These are phyloP conservation scores for Fusarium verticillioides DNA, from an alignment of 2,329 filamentous ascomycete genomes.

Conservation along the genomic window DNA sequence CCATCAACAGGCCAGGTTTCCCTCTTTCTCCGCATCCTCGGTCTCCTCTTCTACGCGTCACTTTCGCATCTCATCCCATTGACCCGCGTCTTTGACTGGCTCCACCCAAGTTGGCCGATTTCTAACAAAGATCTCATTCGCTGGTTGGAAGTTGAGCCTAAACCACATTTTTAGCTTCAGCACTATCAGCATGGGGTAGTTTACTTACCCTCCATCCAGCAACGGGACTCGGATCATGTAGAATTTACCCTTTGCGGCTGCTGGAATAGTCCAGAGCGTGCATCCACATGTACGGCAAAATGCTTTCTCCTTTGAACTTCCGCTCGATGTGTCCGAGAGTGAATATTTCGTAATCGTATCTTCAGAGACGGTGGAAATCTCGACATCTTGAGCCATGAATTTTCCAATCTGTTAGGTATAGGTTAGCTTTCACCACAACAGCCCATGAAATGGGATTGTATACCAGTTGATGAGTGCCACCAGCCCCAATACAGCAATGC, in stretches of 20 bases:
- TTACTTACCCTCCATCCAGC: constrained; percentile 41
- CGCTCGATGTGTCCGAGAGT: constrained; percentile 42
- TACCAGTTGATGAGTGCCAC: constrained; percentile 35
- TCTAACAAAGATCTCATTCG: constrained; percentile 46
- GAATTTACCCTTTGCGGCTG: constrained; percentile 39
- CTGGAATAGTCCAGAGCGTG: constrained; percentile 45
- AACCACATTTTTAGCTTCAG: constrained; percentile 1
- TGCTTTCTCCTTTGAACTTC: constrained; percentile 40
- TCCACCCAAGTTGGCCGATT: constrained; percentile 43
- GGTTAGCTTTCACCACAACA: background rate
- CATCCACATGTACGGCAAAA: constrained; percentile 44
- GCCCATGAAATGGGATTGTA: accelerated
- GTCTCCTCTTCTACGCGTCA: constrained; percentile 8
- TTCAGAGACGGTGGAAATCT: background rate
- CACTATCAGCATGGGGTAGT: background rate
- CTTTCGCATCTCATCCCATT: constrained; percentile 45
- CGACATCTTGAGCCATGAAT: constrained; percentile 28
- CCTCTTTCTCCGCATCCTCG: constrained; percentile 10
- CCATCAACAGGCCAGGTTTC: background rate
- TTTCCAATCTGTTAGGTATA: constrained; percentile 42
- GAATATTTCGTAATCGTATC: constrained; percentile 27
- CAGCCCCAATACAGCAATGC: constrained; percentile 37
- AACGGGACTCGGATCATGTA: constrained; percentile 42
- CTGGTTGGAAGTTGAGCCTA: constrained; percentile 33
- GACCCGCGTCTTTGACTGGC: constrained; percentile 32